A percentile compares a stretch with the other conserved stretches of the same genome.
Conservation (phyloP, 352 stramenopile genomes). For the Pythium aquatile region DNA sequence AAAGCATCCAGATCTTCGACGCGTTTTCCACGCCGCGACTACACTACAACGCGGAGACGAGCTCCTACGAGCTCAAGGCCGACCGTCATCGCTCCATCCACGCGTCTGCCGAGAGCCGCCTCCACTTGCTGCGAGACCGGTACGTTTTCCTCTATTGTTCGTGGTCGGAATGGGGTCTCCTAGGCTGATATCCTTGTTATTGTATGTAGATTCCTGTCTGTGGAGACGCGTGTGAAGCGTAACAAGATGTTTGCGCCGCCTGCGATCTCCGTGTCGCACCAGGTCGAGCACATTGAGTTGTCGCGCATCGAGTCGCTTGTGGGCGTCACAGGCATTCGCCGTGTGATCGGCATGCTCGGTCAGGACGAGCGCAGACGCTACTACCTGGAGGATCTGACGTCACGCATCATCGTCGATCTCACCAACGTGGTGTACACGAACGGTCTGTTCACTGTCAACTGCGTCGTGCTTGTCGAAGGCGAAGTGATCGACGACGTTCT, state of each 20-base stretch:
- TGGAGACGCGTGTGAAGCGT: conserved; percentile 74
- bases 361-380: conserved; percentile 79
- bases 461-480: conserved; percentile 91
- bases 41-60: conserved; percentile 62
- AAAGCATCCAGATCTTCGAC: conserved; percentile 79
- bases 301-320: conserved; percentile 87
- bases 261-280: conserved; percentile 49
- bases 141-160: conserved; percentile 14
- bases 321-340: conserved; percentile 67
- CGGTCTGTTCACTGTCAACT: conserved; percentile 91
- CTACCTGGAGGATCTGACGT: conserved; percentile 83
- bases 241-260: conserved; percentile 82
- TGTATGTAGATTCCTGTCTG: conserved; percentile 44
- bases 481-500: conserved; percentile 92
- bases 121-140: conserved; percentile 68
- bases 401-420: conserved; percentile 77
- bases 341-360: conserved; percentile 83
- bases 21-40: conserved; percentile 75
- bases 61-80: conserved; percentile 71
- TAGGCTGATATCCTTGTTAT: too few relatives aligned
- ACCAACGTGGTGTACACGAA: conserved; percentile 74
- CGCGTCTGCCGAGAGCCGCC: conserved; percentile 46
- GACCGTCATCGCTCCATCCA: conserved; percentile 58
- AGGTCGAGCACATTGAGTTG: conserved; percentile 79
- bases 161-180: neutral